Evolutionary conservation across 495 filamentous ascomycete genomes (phyloP), one percentile per base, ranked within the genome.

Genomic region (Aspergillus haitiensis): DNA sequence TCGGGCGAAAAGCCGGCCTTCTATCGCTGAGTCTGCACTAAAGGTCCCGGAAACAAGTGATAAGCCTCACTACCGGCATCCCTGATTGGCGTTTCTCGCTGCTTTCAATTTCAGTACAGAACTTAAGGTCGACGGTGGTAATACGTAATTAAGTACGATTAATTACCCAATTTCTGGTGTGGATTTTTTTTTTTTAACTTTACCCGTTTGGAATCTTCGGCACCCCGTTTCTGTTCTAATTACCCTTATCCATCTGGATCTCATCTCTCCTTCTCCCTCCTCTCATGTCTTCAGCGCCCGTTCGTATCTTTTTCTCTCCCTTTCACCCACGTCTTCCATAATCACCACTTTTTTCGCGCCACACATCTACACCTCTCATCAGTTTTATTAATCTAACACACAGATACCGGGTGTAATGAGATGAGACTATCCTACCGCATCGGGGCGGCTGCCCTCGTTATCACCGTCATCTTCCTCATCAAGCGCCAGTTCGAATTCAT

Each of bases 391-490:
- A 47, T 47, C 7, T 8, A 16, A 15, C 15, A 15, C 16, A 35
- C 33, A 48, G 39, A 47, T 50, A 32, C 37, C 65, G 54, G 61
- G 63, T 60, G 72, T 64, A 58, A 78, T 80, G 77, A 73, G 61
- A 76, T 77, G 75, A 74, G 72, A 71, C 50, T 74, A 65, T 72
- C 76, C 68, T 56, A 71, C 61, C 71, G 72, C 58, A 56, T 76
- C 65, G 67, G 70, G 67, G 58, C 63, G 50, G 67, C 62, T 65
- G 67, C 62, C 70, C 67, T 77, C 46, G 65, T 77, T 37, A 63
- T 77, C 61, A 37, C 73, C 58, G 53, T 69, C 50, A 59, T 78
- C 56, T 39, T 75, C 52, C 57, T 78, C 33, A 39, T 80, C 54
- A 72, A 72, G 42, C 68, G 67, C 56, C 66, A 70, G n/a, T 50